Evolutionary conservation across 73 alveolate species (phyloP).

Genomic region (Tetrahymena borealis): DNA sequence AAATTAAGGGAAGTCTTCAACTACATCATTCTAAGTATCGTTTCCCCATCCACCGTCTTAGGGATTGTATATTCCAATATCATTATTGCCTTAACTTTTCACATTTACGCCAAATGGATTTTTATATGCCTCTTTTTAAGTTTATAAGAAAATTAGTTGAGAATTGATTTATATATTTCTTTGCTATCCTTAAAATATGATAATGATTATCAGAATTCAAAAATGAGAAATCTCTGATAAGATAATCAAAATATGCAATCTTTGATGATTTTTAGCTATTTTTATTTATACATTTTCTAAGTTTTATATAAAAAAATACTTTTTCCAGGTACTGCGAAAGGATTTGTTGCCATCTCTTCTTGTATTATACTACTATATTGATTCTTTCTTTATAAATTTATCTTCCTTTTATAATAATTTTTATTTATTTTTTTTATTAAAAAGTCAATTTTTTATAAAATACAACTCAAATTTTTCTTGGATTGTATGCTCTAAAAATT

Average conservation of each 20-base stretch:
- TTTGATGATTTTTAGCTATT: no score
- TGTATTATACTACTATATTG: background rate
- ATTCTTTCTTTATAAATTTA: background rate
- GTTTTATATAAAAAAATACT: no score
- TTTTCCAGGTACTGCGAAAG: constrained; percentile 1
- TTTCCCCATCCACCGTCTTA: background rate
- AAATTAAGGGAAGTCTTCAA: background rate
- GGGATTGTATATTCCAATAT: background rate
- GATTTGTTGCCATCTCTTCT: background rate
- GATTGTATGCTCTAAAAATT: background rate
- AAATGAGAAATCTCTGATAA: no score
- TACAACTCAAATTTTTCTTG: background rate
- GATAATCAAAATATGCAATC: no score
- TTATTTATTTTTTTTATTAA: background rate
- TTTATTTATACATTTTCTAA: no score
- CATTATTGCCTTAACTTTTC: background rate
- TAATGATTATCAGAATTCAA: no score
- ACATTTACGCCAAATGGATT: background rate
- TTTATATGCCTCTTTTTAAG: background rate
- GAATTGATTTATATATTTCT: background rate
- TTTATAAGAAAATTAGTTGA: background rate
- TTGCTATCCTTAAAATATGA: no score
- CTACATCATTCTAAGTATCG: background rate
- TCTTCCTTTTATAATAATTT: background rate
- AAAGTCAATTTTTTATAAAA: background rate